Base-by-base conservation (phyloP, 2,329 filamentous ascomycete species). In the Endoconidiophora polonica region DNA sequence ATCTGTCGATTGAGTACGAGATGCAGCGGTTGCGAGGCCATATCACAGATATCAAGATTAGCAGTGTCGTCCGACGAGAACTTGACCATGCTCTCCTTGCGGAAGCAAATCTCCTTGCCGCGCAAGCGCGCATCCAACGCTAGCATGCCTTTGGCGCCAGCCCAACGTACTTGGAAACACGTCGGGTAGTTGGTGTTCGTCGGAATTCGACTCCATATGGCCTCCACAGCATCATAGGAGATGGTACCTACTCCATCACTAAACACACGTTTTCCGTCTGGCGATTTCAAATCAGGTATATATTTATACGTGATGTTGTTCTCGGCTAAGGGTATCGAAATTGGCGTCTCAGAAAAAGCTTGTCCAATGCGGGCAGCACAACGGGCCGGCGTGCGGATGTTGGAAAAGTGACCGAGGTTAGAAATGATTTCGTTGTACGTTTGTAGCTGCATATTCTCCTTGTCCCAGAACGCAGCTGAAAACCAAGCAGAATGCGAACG, bases 181-280 rank as follows among this genome's bases (percentile, higher is more conserved):
- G 80, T 83, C 0, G 83, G 76, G 2, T 66, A 65, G 0, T 66
- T 58, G 36, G 66, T 66, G 22, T 64, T 64, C 29, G 62, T 60
- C 0, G 75, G 71, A 49, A 83, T 62, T 4, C 64, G 58, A 1
- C 65, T 61, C 71, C 77, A 81, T 2, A 88, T 73, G n/a, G 68
- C 68, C 12, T 72, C 61, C 45, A 82, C 64, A 0, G 86, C 68
- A 0, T 66, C 66, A 9, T 56, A 58, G 0, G 85, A 90, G 4
- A 91, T 75, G 0, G 77, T 86, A 0, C 86, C 86, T 1, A 85
- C 81, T 1, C 86, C 86, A 58, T 91, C 86, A 54, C 81, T 87
- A 59, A 91, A 93, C 0, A 79, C 70, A 3, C 78, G 71, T 0
- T 62, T 65, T 9, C 72, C 63, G 29, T 67, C 64, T 0, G 45